Base-by-base conservation (phyloP, 257 asterid genomes). In the Petrea volubilis region DNA sequence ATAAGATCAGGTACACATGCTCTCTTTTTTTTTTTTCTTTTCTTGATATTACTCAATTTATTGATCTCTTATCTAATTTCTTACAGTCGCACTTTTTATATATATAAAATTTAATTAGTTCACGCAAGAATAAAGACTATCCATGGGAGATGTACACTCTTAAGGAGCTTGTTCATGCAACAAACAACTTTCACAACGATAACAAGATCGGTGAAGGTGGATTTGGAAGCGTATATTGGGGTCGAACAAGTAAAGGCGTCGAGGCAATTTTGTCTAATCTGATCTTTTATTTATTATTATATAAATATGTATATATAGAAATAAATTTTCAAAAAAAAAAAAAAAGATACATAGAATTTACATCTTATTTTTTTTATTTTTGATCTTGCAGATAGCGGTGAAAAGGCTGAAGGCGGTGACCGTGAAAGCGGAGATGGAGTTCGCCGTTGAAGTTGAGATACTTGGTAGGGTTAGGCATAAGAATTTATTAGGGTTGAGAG, bases 191-290 rank as follows among this genome's bases (percentile, higher is more conserved):
- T 57, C 92, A 88, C 74, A 72, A 82, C 41, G 89, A 86, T 51
- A 82, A 85, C 84, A 90, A 90, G 62, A 86, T 90, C 28, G 97
- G 97, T 1, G 97, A 90, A 85, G 96, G 97, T 7, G 97, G 96
- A 18, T 90, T 90, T 15, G 97, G 97, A 70, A 90, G 92, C 74
- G 96, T 90, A 67, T 90, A 90, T 74, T 83, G 93, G 90, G 97
- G 97, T 34, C 84, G 84, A 70, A 85, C 97, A 36, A 83, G 81
- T 72, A 84, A 83, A 86, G 97, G 97, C 71, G 55, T 82, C 28
- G 88, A 90, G 97, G 97, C 62, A 79, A 62, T 65, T 47, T 34
- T 49, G 23, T 46, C 61, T 17, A 1, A 2, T 20, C 13, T 73
- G 2, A 24, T 36, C 31, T 13, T 25, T 51, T 29, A n/a, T 6